phyloP scores from a whole-genome alignment of 2,329 filamentous ascomycete genomes.

The Pseudonectria foliicola region DNA sequence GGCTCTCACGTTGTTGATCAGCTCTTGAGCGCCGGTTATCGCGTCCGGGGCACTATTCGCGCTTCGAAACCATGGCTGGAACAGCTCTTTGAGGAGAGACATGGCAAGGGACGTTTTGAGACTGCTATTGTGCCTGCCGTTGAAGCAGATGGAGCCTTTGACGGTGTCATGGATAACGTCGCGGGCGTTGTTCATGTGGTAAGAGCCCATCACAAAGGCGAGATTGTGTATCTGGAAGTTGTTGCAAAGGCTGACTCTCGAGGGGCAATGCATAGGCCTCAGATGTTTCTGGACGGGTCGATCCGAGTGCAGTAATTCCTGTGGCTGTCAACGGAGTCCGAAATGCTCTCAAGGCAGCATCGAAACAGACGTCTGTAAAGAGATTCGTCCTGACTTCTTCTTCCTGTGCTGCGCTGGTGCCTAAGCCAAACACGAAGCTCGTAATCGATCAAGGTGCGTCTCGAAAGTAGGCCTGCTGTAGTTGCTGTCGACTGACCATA shows the following conservation, averaged over 20 bases:
- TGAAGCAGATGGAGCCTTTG: constrained; percentile 11
- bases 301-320: constrained; percentile 31
- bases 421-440: constrained; percentile 8
- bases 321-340: constrained; percentile 18
- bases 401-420: constrained; percentile 15
- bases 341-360: constrained; percentile 25
- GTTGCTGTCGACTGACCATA: neutral
- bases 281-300: constrained; percentile 22
- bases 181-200: neutral
- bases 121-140: constrained; percentile 26
- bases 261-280: constrained; percentile 21
- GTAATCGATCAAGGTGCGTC: constrained; percentile 5
- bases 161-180: constrained; percentile 16
- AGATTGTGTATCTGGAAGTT: too few species aligned
- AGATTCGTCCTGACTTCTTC: constrained; percentile 35
- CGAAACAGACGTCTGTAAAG: constrained; percentile 23
- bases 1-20: constrained; percentile 31
- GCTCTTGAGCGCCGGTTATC: constrained; percentile 30
- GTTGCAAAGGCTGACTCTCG: neutral
- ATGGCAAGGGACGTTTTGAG: constrained; percentile 24
- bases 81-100: constrained; percentile 20
- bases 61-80: constrained; percentile 19
- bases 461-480: neutral
- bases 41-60: constrained; percentile 36
- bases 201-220: too few species aligned